phyloP scores from a whole-genome alignment of 257 asterid genomes.

The Jasminum sambac region DNA sequence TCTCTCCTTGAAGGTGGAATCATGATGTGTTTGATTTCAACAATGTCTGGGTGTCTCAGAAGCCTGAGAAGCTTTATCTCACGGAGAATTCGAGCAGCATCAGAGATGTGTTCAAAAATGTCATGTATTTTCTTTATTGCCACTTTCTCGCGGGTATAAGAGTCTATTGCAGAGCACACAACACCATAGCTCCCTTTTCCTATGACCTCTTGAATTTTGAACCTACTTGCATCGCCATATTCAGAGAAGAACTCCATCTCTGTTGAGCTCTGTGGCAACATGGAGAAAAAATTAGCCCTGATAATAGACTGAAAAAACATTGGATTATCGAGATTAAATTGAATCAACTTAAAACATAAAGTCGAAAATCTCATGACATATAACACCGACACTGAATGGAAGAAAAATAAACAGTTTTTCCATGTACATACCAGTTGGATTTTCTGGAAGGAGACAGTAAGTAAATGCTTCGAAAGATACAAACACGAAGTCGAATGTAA shows the following conservation, averaged over 20 bases:
- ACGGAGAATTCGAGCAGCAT: slow-evolving; percentile 87
- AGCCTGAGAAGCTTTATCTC: slow-evolving; percentile 94
- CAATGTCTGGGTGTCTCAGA: slow-evolving; percentile 89
- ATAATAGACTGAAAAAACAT: too few relatives aligned
- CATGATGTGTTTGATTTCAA: slow-evolving; percentile 87
- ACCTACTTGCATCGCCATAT: slow-evolving; percentile 86
- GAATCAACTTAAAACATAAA: background rate
- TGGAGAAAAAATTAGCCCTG: slow-evolving; percentile 5
- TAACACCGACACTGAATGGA: background rate
- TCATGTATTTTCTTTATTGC: slow-evolving; percentile 89
- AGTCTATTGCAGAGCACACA: slow-evolving; percentile 85
- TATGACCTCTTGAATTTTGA: slow-evolving; percentile 74
- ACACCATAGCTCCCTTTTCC: slow-evolving; percentile 98
- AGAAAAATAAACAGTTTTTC: background rate
- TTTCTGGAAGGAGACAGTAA: background rate
- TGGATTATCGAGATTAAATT: background rate
- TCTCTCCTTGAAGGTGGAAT: slow-evolving; percentile 93
- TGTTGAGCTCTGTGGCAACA: slow-evolving; percentile 51
- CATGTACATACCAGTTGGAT: background rate
- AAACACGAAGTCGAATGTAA: background rate
- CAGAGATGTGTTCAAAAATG: slow-evolving; percentile 83
- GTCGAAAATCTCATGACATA: background rate
- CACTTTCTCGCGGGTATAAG: slow-evolving; percentile 78
- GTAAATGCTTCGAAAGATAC: background rate
- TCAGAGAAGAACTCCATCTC: slow-evolving; percentile 89